A percentile compares a stretch with the other conserved stretches of the same genome.
Conservation (phyloP, 202 grass and related monocot species). For the Zizania palustris region DNA sequence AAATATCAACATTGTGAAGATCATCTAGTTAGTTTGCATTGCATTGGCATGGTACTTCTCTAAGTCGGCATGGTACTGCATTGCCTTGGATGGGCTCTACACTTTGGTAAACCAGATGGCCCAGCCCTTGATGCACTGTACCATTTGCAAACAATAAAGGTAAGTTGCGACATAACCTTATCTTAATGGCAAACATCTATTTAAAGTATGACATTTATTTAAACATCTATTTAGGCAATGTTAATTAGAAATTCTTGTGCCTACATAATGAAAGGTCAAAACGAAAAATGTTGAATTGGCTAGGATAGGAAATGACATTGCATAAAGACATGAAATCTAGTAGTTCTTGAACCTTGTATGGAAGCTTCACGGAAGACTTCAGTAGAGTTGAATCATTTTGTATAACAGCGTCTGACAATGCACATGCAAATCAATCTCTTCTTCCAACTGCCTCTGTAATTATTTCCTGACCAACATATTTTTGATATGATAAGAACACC, state of each 20-base stretch:
- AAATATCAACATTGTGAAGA: constrained; percentile 37
- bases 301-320: constrained; percentile 12
- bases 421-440: constrained; percentile 82
- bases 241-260: constrained; percentile 67
- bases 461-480: constrained; percentile 62
- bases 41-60: constrained; percentile 87
- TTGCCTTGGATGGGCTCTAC: constrained; percentile 46
- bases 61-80: constrained; percentile 97
- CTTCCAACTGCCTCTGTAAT: constrained; percentile 80
- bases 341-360: constrained; percentile 56
- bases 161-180: no score
- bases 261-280: constrained; percentile 38
- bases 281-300: constrained; percentile 26
- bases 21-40: constrained; percentile 85
- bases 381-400: constrained; percentile 45
- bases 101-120: constrained; percentile 34
- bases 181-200: no score
- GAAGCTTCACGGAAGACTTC: constrained; percentile 76
- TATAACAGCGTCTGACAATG: constrained; percentile 62
- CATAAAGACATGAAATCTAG: constrained; percentile 9
- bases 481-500: constrained; percentile 3
- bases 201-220: no score
- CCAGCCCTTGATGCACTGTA: constrained; percentile 48
- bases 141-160: constrained; percentile 12
- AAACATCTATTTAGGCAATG: no score